Conservation (phyloP, 345 rosid genomes). For the Boechera retrofracta region DNA sequence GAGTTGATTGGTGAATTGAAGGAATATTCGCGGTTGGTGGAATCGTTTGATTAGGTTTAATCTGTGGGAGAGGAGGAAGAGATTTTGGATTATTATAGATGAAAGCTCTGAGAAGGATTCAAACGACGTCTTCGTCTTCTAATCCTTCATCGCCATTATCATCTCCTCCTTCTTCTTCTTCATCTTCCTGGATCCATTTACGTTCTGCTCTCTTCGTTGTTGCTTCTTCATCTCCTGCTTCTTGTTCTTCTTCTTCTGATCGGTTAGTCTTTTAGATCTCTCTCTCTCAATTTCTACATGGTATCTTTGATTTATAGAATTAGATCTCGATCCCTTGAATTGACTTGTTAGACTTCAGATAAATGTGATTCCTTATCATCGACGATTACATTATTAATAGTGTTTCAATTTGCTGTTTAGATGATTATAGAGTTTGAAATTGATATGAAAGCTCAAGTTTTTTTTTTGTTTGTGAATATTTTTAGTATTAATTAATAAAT, state of each 20-base stretch:
- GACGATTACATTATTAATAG: not conserved
- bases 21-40: constrained; percentile 29
- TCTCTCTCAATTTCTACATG: not conserved
- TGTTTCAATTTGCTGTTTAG: no score
- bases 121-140: constrained; percentile 66
- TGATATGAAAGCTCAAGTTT: not conserved
- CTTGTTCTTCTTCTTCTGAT: constrained; percentile 79
- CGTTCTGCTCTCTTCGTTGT: constrained; percentile 89
- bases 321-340: constrained; percentile 1
- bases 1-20: not conserved
- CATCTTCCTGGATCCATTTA: constrained; percentile 86
- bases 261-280: constrained; percentile 62
- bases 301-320: no score
- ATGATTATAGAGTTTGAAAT: no score
- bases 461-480: not conserved
- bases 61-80: not conserved
- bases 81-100: constrained; percentile 46
- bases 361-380: constrained; percentile 15
- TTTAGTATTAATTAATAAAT: not conserved
- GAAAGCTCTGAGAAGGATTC: constrained; percentile 89
- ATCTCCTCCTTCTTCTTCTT: constrained; percentile 56
- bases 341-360: constrained; percentile 29
- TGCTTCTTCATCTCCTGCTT: constrained; percentile 84
- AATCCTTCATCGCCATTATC: constrained; percentile 73
- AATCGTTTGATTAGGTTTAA: constrained; percentile 25